Conservation (phyloP, 352 stramenopile genomes). For the Phytophthora pluvialis region DNA sequence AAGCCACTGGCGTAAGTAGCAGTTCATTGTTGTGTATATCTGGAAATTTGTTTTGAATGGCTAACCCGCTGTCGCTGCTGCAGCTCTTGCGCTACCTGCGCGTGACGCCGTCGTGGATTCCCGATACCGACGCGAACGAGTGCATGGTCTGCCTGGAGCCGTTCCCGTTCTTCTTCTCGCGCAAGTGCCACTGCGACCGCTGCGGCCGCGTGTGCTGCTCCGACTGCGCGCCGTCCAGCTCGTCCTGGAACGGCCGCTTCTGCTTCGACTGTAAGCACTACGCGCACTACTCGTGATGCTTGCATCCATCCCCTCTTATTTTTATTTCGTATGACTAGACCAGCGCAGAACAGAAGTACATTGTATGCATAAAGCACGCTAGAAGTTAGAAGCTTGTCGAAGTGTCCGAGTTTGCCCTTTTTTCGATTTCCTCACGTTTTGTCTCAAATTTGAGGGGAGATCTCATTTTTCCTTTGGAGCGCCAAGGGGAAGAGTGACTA, state of each 20-base stretch:
- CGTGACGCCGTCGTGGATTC: slow-evolving; percentile 69
- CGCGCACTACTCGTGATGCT: slow-evolving; percentile 49
- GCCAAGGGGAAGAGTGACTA: slow-evolving; percentile 27
- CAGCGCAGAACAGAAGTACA: background rate
- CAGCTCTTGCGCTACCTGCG: slow-evolving; percentile 64
- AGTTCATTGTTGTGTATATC: background rate
- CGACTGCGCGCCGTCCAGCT: slow-evolving; percentile 70
- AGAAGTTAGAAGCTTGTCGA: too few relatives aligned
- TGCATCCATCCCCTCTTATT: slow-evolving; percentile 4
- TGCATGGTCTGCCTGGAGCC: slow-evolving; percentile 81
- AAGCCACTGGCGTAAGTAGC: slow-evolving; percentile 63
- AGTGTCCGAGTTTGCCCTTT: background rate
- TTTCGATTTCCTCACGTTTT: background rate
- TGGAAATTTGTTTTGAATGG: background rate
- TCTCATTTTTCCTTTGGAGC: slow-evolving; percentile 27
- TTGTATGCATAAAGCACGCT: slow-evolving; percentile 20
- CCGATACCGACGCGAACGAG: slow-evolving; percentile 52
- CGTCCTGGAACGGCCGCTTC: slow-evolving; percentile 74
- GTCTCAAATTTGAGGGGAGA: slow-evolving; percentile 22
- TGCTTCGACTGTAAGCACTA: slow-evolving; percentile 86
- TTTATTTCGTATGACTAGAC: slow-evolving; percentile 31
- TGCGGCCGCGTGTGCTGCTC: slow-evolving; percentile 83
- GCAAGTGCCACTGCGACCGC: slow-evolving; percentile 76
- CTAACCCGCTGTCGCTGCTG: slow-evolving; percentile 11
- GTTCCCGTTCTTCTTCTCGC: slow-evolving; percentile 77